Percentiles rank a stretch among this genome's conserved stretches.
phyloP scores from a whole-genome alignment of 2,329 filamentous ascomycete genomes.

The Anisogramma anomala region DNA sequence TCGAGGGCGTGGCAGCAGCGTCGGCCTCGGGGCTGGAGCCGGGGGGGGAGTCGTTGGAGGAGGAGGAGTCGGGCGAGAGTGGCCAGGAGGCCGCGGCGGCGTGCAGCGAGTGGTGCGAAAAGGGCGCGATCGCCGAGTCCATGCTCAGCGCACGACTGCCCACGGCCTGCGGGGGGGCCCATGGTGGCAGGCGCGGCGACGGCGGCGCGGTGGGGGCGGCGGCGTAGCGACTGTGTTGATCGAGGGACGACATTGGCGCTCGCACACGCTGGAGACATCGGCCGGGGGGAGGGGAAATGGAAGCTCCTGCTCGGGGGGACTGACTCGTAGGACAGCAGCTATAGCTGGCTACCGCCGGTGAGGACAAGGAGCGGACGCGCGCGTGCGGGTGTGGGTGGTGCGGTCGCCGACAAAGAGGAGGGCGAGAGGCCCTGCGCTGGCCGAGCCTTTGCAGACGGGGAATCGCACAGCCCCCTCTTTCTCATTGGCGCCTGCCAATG shows the following conservation, averaged over 20 bases:
- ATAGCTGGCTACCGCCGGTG: background rate
- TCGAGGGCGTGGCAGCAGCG: too few relatives aligned
- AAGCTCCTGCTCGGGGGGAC: background rate
- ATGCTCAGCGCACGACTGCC: background rate
- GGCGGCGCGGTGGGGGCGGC: too few relatives aligned
- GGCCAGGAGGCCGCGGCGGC: background rate
- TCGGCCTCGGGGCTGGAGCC: background rate
- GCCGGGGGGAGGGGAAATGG: background rate
- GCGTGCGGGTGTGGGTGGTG: background rate
- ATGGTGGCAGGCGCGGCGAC: too few relatives aligned
- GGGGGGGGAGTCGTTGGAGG: background rate
- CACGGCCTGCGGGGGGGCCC: too few relatives aligned
- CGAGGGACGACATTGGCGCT: background rate
- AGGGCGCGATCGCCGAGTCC: background rate
- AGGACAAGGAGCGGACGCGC: background rate
- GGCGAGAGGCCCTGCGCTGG: too few relatives aligned
- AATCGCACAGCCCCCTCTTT: background rate
- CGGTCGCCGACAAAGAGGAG: too few relatives aligned
- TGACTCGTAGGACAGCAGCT: background rate
- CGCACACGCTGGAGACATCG: background rate
- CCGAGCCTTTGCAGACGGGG: background rate
- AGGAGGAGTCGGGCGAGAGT: slow-evolving; percentile 2
- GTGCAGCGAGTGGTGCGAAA: background rate
- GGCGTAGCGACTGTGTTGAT: too few relatives aligned
- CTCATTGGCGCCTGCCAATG: background rate